Base-by-base conservation (phyloP, 805 yeast species). In the Wickerhamomyces tratensis region DNA sequence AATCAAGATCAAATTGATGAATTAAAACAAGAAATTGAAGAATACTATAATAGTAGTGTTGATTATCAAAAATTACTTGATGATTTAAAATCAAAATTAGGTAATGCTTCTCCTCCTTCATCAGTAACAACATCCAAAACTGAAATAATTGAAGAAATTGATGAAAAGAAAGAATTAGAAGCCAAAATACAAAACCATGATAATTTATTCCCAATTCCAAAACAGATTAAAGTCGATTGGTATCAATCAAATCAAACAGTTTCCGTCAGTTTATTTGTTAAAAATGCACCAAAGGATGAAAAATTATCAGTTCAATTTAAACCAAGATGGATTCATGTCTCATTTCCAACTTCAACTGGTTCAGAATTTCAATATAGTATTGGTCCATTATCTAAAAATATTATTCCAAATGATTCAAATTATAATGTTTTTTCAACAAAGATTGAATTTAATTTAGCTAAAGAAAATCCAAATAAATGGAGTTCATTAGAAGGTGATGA, bases 221-320 rank as follows among this genome's bases (percentile, higher is more conserved):
- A 67, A 48, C 56, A 59, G 49, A 59, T 71, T 35, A 71, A 71
- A 51, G 62, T 65, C n/a, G 89, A 84, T 49, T 84, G 83, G 79
- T 91, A 79, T 62, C 96, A 93, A 59, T 70, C 79, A 13, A 52
- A 64, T 9, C 64, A 64, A 1, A 57, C 59, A 4, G 75, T 88
- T 12, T 78, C 80, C 1, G 66, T 89, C 29, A 77, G 91, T 2
- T 62, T 91, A 7, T 91, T 82, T 54, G 77, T 86, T 39, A 79
- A 82, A 46, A 73, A 73, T 36, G 72, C 86, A 14, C 79, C 82
- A 8, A 56, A 68, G 38, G 77, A 74, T 6, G 59, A 65, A 1
- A 58, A 69, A 4, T 53, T 70, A 14, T 57, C 62, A 7, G 67
- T 79, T 6, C 62, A 66, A 0, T 68, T 75, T 44, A 46, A 53